Evolutionary conservation across 108 stramenopile species (phyloP), one percentile per base, ranked within the genome.

Genomic region (Phaeodactylum tricornutum): DNA sequence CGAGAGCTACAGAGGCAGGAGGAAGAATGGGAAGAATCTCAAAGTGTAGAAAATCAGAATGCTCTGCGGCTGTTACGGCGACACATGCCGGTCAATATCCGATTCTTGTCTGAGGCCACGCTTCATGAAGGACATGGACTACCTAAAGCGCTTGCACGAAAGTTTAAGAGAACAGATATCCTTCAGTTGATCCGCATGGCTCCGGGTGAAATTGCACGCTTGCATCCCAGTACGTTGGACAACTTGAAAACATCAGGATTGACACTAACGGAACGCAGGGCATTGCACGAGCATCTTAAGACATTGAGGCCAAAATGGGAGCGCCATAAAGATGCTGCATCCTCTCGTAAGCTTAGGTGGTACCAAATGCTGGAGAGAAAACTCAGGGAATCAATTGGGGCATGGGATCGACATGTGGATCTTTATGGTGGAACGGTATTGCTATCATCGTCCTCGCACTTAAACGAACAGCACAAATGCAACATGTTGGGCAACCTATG

Each of bases 191-290:
- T 71, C 1, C 64, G 70, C 6, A 43, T 29, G 11, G 50, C 46
- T 29, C 65, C 66, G 6, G 40, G 37, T 2, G 61, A 62, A 6
- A 67, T 67, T 43, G 6, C 32, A 3, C 24, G 11, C 11, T 47
- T 62, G 61, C 61, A 66, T 59, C 61, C 65, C 2, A 24, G 62
- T 2, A 67, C 44, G 9, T 47, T 72, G 11, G 70, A 71, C 33
- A 57, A 51, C 39, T 5, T 66, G 41, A 15, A 61, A 19, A 56
- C 62, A 3, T 53, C 64, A 4, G 64, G 64, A 5, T 31, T 71
- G 43, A 71, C 70, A n/a, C 43, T 71, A 34, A 71, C 70, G 8
- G 70, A 71, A 43, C 64, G 70, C 9, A 45, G 70, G 26, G 64
- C 70, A n/a, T 16, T 71, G 33, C 45, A 71, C 46, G 24, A 48